Evolutionary conservation across 306 rosid species (phyloP), one percentile per base, ranked within the genome.

Genomic region (Corylus avellana): DNA sequence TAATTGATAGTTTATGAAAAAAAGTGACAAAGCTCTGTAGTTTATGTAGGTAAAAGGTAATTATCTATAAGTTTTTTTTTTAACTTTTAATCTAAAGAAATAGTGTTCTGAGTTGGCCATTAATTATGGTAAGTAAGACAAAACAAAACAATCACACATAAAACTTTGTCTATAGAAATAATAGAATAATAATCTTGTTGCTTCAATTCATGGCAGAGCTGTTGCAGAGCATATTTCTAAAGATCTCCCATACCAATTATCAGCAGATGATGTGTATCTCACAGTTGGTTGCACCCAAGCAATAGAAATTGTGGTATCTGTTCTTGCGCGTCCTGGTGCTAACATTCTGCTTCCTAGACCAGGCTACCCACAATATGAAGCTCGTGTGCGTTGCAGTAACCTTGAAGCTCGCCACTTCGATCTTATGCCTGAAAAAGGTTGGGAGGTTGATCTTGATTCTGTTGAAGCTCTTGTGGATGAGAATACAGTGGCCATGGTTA

Each of bases 331-430:
- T 13, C 89, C 94, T 1, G 89, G 83, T 53, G 91, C 90, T 68
- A 90, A 90, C 82, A 92, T 92, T 84, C 90, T 92, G 55, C 89
- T 92, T 29, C 89, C 97, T 22, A 83, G 88, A 77, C 97, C 94
- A 62, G 87, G 92, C 16, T 92, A 80, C 64, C 94, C 97, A 2
- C 92, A 85, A 1, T 92, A 88, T 66, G 84, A 74, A 79, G 47
- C 89, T 54, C 84, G 90, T 68, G 90, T 91, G 0, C 57, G 77
- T 70, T 85, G 72, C 55, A 72, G 64, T 59, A 54, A 4, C 57
- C 94, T 90, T 35, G 90, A 92, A 81, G 87, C 88, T 85, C 90
- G 92, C 29, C 80, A 85, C 78, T 92, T 85, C 12, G 82, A 85
- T 84, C 94, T 92, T 53, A 17, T 86, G 12, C 97, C 92, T 8